These are phyloP conservation scores for Trichoderma semiorbis DNA, from an alignment of 2,329 filamentous ascomycete species.

Conservation along the genomic window DNA sequence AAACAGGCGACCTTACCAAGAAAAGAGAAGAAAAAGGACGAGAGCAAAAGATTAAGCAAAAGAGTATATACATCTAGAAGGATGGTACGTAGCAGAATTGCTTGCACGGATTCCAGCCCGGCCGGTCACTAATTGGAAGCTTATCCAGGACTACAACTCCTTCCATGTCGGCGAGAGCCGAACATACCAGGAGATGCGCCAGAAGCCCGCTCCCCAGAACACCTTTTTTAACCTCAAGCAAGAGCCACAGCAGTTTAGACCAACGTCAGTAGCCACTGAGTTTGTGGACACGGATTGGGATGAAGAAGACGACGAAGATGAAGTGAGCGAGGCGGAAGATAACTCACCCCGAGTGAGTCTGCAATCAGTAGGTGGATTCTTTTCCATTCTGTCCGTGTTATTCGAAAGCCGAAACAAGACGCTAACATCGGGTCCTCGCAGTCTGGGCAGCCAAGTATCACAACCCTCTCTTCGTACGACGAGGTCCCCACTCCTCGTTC, in stretches of 20 bases:
- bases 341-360: constrained; percentile 65
- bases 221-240: constrained; percentile 59
- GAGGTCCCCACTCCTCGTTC: constrained; percentile 76
- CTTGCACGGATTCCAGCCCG: too few species aligned
- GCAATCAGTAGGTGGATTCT: constrained; percentile 61
- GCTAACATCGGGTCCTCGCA: constrained; percentile 34
- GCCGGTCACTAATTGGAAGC: not conserved
- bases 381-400: not conserved
- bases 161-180: constrained; percentile 35
- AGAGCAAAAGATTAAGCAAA: not conserved
- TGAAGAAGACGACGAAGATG: constrained; percentile 49
- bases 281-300: constrained; percentile 74
- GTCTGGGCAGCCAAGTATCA: constrained; percentile 72
- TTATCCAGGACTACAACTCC: constrained; percentile 35
- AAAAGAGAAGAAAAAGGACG: not conserved
- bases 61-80: constrained; percentile 5
- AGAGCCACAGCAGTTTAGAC: constrained; percentile 50
- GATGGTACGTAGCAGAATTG: constrained; percentile 33
- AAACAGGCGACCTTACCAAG: not conserved
- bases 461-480: constrained; percentile 82
- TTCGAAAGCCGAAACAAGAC: not conserved
- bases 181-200: constrained; percentile 49
- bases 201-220: constrained; percentile 50
- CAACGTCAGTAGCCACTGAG: constrained; percentile 69
- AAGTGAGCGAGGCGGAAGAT: constrained; percentile 57